Conservation (phyloP, 108 stramenopile genomes). For the Cyclotella cryptica region DNA sequence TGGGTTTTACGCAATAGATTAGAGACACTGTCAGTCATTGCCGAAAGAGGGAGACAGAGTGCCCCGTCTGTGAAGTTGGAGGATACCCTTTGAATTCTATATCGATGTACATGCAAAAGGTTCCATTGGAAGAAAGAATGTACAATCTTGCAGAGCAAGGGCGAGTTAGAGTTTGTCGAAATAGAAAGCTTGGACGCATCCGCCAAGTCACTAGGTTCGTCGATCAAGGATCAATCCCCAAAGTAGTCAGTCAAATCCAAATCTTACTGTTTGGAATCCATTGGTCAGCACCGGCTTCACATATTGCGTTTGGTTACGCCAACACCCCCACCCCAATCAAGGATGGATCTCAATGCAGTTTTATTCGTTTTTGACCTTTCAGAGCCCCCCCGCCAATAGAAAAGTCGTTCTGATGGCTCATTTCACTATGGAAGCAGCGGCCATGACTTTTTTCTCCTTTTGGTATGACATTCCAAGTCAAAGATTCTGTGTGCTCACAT, state of each 20-base stretch:
- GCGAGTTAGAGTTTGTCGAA: slow-evolving; percentile 76
- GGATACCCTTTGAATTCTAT: slow-evolving; percentile 83
- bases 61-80: slow-evolving; percentile 72
- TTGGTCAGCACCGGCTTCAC: slow-evolving; percentile 76
- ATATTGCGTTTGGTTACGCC: slow-evolving; percentile 82
- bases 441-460: slow-evolving; percentile 70
- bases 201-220: slow-evolving; percentile 57
- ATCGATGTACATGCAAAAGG: slow-evolving; percentile 78
- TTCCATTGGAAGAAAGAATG: slow-evolving; percentile 77
- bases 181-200: slow-evolving; percentile 74
- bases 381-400: slow-evolving; percentile 60
- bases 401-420: slow-evolving; percentile 58
- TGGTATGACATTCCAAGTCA: slow-evolving; percentile 82
- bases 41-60: slow-evolving; percentile 76
- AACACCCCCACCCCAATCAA: slow-evolving; percentile 56
- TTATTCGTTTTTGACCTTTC: slow-evolving; percentile 83
- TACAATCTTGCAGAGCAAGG: slow-evolving; percentile 82
- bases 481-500: slow-evolving; percentile 77
- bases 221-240: slow-evolving; percentile 54
- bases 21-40: slow-evolving; percentile 79
- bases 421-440: slow-evolving; percentile 46
- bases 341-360: slow-evolving; percentile 61
- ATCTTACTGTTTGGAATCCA: slow-evolving; percentile 74
- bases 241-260: slow-evolving; percentile 49
- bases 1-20: slow-evolving; percentile 69